Base-by-base conservation (phyloP, 306 rosid species). In the Gynostemma pentaphyllum region DNA sequence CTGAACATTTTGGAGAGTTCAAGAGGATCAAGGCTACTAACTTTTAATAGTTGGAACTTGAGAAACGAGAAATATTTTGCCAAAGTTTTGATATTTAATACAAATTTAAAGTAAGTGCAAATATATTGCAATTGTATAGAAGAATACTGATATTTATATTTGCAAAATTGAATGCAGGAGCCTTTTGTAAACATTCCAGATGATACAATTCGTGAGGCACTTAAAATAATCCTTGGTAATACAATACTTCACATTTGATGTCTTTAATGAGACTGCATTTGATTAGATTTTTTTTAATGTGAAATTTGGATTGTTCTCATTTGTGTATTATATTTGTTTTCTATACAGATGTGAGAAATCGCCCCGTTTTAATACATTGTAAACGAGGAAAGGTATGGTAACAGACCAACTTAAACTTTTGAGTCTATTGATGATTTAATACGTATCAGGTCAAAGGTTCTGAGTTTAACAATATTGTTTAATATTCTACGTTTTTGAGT, bases 151-250 rank as follows among this genome's bases (percentile, higher is more conserved):
- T 12, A 3, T 64, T 6, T 4, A 23, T 28, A 15, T 16, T 34
- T 76, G 71, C 44, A 10, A 7, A 2, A 45, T 49, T 64, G 22
- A 37, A 59, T 84, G 22, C 87, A 94, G 99, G 99, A 94, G 74
- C 97, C 99, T 63, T 94, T 88, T 75, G 94, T 89, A 47, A 89
- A 83, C 82, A 94, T 94, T 62, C 99, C 99, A 4, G 94, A 94
- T 59, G 79, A 86, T 48, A 86, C 89, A 13, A 87, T 89, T 74
- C 87, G 95, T 21, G 94, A 94, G 66, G 99, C 97, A 24, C 86
- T 94, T 41, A 80, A 82, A 81, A 90, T 89, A 66, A 70, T 89
- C 62, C 94, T 94, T 56, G 99, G 99, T 94, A 89, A 47, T 32
- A 45, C 54, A 3, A n/a, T 18, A 45, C 29, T 64, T 45, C 10